These are phyloP conservation scores for Crithidia mellificae DNA, from an alignment of 208 protist species.

Conservation along the genomic window DNA sequence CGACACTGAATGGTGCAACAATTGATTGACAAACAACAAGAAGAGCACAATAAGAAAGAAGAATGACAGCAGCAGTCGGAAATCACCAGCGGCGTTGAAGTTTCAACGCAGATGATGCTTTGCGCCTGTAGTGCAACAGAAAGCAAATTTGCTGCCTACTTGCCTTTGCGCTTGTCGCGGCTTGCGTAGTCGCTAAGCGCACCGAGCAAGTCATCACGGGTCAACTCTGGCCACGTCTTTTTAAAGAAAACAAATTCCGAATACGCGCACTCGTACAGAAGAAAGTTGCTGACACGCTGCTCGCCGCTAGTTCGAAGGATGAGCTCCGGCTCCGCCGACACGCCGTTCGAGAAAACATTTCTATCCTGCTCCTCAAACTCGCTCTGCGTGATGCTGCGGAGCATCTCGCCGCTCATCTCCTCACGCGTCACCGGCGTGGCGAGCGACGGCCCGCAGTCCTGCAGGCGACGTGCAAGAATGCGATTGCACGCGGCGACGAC, in stretches of 20 bases:
- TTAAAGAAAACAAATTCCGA: slow-evolving; percentile 78
- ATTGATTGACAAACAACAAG: too few relatives aligned
- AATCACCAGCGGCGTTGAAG: too few relatives aligned
- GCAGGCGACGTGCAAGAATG: slow-evolving; percentile 34
- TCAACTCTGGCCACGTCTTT: slow-evolving; percentile 85
- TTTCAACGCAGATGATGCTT: too few relatives aligned
- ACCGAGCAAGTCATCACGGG: slow-evolving; percentile 39
- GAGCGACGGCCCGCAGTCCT: neutral
- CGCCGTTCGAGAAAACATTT: slow-evolving; percentile 34
- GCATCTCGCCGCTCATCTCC: slow-evolving; percentile 74
- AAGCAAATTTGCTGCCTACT: too few relatives aligned
- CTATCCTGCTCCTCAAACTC: slow-evolving; percentile 62
- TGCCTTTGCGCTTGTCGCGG: slow-evolving; percentile 50
- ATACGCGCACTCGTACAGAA: slow-evolving; percentile 88
- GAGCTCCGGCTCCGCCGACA: slow-evolving; percentile 69
- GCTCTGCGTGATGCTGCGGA: slow-evolving; percentile 79
- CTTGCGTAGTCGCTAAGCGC: slow-evolving; percentile 51
- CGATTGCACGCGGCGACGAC: slow-evolving; percentile 67
- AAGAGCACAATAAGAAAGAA: too few relatives aligned
- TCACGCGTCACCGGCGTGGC: slow-evolving; percentile 38
- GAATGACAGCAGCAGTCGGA: too few relatives aligned
- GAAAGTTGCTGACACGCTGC: slow-evolving; percentile 86
- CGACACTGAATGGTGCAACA: too few relatives aligned
- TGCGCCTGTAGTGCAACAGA: neutral
- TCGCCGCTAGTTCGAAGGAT: slow-evolving; percentile 88